These are phyloP conservation scores for Amaranthus tricolor DNA, from an alignment of 179 eudicot genomes.

Conservation along the genomic window DNA sequence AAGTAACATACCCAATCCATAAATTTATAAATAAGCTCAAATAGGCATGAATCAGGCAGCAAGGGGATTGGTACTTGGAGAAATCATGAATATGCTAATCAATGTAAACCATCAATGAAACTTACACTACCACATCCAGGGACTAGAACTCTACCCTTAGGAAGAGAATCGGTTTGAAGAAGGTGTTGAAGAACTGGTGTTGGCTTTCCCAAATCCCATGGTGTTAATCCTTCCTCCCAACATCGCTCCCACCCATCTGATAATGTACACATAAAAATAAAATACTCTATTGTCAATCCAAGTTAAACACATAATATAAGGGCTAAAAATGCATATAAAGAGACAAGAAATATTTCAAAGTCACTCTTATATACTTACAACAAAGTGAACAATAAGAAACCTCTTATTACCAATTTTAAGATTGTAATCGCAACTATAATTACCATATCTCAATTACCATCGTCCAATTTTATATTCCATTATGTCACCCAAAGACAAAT, in stretches of 20 bases:
- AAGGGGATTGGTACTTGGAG: background rate
- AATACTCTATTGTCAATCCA: background rate
- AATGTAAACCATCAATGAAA: background rate
- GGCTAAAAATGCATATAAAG: background rate
- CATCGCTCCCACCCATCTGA: constrained; percentile 73
- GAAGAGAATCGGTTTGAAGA: constrained; percentile 46
- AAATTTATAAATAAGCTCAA: background rate
- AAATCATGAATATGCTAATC: background rate
- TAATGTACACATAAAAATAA: constrained; percentile 8
- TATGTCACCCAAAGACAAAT: background rate
- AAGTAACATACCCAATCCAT: too few relatives aligned
- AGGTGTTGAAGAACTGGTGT: constrained; percentile 65
- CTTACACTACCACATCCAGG: constrained; percentile 86
- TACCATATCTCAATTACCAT: background rate
- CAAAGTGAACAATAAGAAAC: background rate
- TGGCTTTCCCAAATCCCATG: constrained; percentile 77
- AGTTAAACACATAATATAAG: background rate
- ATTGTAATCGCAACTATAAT: background rate
- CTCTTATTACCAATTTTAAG: background rate
- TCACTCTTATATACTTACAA: background rate
- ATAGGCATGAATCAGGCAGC: background rate
- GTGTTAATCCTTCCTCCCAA: constrained; percentile 67
- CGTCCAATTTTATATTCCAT: background rate
- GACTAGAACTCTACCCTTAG: constrained; percentile 63
- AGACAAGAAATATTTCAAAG: background rate